Conservation (phyloP, 192 early-diverging fungal species). For the Funneliformis geosporum region DNA sequence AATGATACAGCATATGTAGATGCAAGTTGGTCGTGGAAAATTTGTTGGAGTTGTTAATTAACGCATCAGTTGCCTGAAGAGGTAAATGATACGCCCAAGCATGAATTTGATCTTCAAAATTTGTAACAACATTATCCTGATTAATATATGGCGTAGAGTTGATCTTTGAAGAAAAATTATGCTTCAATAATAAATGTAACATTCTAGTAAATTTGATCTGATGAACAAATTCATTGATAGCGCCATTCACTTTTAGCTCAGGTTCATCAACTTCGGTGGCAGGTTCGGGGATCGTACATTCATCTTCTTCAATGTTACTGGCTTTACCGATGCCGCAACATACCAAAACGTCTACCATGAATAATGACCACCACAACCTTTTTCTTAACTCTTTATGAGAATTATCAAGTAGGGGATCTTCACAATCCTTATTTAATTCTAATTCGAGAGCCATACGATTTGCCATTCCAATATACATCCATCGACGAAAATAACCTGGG, state of each 20-base stretch:
- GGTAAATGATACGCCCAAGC: not conserved
- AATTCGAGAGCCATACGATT: slow-evolving; percentile 31
- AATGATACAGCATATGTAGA: slow-evolving; percentile 8
- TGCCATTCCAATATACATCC: slow-evolving; percentile 30
- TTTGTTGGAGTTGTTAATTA: not conserved
- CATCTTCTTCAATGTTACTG: slow-evolving; percentile 22
- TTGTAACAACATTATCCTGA: not conserved
- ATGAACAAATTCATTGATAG: slow-evolving; percentile 16
- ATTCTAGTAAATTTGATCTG: slow-evolving; percentile 19
- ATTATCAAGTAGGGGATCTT: not conserved
- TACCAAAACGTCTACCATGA: slow-evolving; percentile 32
- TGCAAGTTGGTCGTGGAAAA: not conserved
- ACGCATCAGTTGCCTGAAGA: not conserved
- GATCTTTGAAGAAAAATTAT: not conserved
- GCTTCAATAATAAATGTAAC: slow-evolving; percentile 22
- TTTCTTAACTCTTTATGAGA: slow-evolving; percentile 25
- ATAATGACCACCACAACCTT: slow-evolving; percentile 33
- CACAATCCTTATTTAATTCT: slow-evolving; percentile 29
- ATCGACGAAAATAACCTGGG: slow-evolving; percentile 21
- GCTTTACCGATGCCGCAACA: slow-evolving; percentile 18
- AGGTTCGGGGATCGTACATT: slow-evolving; percentile 28
- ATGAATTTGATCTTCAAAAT: slow-evolving; percentile 18
- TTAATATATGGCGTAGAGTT: not conserved
- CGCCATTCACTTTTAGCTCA: slow-evolving; percentile 8
- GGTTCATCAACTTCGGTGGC: slow-evolving; percentile 2